A percentile compares a stretch with the other conserved stretches of the same genome.
phyloP scores from a whole-genome alignment of 75 land plant species.

The Sequoiadendron giganteum region DNA sequence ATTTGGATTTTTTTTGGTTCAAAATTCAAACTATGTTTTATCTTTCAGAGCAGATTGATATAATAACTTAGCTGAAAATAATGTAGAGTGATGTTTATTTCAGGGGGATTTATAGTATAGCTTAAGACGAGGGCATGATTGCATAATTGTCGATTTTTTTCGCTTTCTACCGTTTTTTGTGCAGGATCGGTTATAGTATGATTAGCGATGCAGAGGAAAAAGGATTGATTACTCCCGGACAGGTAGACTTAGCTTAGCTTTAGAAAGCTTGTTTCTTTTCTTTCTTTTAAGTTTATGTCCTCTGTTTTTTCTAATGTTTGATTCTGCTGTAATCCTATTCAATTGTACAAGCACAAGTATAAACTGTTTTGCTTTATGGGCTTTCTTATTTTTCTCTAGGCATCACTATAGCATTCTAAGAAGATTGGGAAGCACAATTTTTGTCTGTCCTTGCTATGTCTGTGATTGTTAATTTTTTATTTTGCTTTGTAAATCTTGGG shows the following conservation, averaged over 20 bases:
- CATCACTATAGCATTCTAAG: background rate
- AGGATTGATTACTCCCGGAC: conserved; percentile 84
- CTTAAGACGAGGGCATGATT: background rate
- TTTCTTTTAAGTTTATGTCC: background rate
- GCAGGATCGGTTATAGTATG: conserved; percentile 96
- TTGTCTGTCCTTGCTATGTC: background rate
- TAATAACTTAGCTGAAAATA: background rate
- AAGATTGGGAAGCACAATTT: background rate
- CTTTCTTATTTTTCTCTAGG: background rate
- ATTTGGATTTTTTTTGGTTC: background rate
- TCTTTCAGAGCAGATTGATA: background rate
- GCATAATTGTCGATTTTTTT: background rate
- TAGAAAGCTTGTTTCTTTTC: background rate
- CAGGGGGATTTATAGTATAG: background rate
- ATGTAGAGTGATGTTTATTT: background rate
- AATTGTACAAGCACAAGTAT: background rate
- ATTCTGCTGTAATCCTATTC: background rate
- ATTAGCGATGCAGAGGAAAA: conserved; percentile 87
- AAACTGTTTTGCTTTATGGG: background rate
- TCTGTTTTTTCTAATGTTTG: background rate
- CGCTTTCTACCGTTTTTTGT: background rate
- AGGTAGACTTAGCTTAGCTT: conserved; percentile 35
- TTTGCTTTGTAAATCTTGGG: background rate
- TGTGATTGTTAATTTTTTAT: background rate
- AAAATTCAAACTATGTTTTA: background rate